Base-by-base conservation (phyloP, 495 filamentous ascomycete genomes). In the Talaromyces trachyspermus region DNA sequence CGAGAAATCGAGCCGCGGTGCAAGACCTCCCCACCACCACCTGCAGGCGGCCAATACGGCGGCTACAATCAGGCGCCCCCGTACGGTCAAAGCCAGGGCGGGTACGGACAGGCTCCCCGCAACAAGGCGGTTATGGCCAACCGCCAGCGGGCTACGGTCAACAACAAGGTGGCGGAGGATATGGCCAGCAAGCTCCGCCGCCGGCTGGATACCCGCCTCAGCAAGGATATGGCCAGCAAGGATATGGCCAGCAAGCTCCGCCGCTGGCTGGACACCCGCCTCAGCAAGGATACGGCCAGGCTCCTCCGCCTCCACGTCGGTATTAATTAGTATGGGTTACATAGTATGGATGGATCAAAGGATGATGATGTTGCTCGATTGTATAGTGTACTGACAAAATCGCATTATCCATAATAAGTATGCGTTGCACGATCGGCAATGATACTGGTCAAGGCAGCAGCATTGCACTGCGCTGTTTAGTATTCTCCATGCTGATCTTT, bases 1-100 rank as follows among this genome's bases (percentile, higher is more conserved):
- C 52, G 81, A 85, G 61, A 72, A 72, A 52, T 61, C 60, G 3
- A 54, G 55, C 26, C 50, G 56, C 2, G 29, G 50, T 24, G 54
- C 51, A 26, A 29, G 45, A 2, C 45, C n/a, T n/a, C 49, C 20
- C 52, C 56, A 5, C 53, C 46, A 27, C 33, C 54, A 25, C 43
- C 54, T 15, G 50, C 49, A 5, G 55, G 55, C 23, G 52, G 55
- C 4, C 57, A 33, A 24, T 29, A 38, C 18, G 25, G 22, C 37
- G 49, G 20, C 17, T 37, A 54, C 24, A 23, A 23, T 17, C 32
- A 29, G 45, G 19, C 40, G 42, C 36, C 35, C 25, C 25, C 33
- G 25, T 30, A 41, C 46, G 17, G 19, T 24, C 42, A 24, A 25
- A 24, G 6, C 44, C 23, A 40, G 46, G n/a, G n/a, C n/a, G n/a